Conservation (phyloP, 2,329 filamentous ascomycete species). For the Leptographium wingfieldii region DNA sequence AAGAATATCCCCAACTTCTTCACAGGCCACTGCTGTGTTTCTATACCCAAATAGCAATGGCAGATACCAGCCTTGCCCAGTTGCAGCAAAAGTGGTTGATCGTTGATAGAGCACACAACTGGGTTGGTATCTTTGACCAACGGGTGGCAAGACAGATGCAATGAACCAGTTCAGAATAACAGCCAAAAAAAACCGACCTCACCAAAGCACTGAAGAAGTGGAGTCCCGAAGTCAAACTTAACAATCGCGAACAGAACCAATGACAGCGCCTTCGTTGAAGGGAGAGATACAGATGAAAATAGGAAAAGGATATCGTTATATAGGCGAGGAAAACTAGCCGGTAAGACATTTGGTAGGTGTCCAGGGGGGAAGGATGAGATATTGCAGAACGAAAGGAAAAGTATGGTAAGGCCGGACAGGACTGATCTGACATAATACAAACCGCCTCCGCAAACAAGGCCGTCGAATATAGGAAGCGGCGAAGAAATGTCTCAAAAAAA, state of each 20-base stretch:
- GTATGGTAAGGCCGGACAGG: constrained; percentile 7
- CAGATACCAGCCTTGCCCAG: not conserved
- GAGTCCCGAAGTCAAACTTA: not conserved
- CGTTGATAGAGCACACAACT: not conserved
- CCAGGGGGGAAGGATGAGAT: not conserved
- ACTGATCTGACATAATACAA: constrained; percentile 5
- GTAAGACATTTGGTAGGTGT: not conserved
- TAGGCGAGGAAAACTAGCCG: not conserved
- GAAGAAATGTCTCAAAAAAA: constrained; percentile 1
- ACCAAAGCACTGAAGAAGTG: too few relatives aligned
- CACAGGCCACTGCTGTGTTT: not conserved
- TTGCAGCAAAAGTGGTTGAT: not conserved
- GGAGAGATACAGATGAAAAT: not conserved
- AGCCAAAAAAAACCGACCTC: not conserved
- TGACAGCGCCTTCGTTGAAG: not conserved
- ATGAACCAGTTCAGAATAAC: not conserved
- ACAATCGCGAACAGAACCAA: not conserved
- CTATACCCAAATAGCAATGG: not conserved
- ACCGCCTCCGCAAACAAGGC: constrained; percentile 3
- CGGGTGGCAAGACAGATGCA: not conserved
- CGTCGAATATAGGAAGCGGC: not conserved
- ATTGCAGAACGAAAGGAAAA: constrained; percentile 1
- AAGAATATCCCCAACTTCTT: not conserved
- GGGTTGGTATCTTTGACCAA: not conserved
- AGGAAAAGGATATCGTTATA: constrained; percentile 9